Percentiles rank a stretch among this genome's conserved stretches.
phyloP scores from a whole-genome alignment of 352 stramenopile genomes.

The Phytophthora agathidicida region DNA sequence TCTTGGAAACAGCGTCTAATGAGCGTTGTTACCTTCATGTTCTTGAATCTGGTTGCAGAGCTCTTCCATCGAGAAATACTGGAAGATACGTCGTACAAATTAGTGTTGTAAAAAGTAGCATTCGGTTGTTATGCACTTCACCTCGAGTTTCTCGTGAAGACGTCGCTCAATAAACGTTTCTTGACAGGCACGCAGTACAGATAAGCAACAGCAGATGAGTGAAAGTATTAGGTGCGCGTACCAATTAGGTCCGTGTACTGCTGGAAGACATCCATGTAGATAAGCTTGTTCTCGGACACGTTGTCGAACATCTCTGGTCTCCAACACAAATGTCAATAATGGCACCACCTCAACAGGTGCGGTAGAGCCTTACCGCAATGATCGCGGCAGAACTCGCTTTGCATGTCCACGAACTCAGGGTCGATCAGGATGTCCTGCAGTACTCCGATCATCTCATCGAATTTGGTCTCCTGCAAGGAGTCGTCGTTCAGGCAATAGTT shows the following conservation, averaged over 20 bases:
- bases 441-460: conserved; percentile 83
- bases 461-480: conserved; percentile 52
- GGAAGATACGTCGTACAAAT: not conserved
- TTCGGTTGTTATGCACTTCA: conserved; percentile 9
- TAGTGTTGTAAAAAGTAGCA: not conserved
- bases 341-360: no score
- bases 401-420: conserved; percentile 77
- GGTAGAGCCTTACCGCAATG: conserved; percentile 74
- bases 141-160: conserved; percentile 69
- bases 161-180: conserved; percentile 76
- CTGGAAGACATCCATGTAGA: conserved; percentile 83
- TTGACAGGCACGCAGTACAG: conserved; percentile 19
- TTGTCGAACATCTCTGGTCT: conserved; percentile 82
- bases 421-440: conserved; percentile 84
- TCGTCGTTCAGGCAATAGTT: not conserved
- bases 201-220: conserved; percentile 9
- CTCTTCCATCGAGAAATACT: conserved; percentile 87
- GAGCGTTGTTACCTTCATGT: conserved; percentile 55
- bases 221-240: conserved; percentile 40
- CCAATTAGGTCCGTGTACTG: conserved; percentile 84
- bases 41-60: conserved; percentile 83
- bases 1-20: not conserved
- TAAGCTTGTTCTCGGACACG: conserved; percentile 83
- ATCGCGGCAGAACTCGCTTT: conserved; percentile 78
- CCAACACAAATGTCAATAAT: conserved; percentile 5